Evolutionary conservation across 805 yeast species (phyloP), one percentile per base, ranked within the genome.

Genomic region (Candida parachauliodes): DNA sequence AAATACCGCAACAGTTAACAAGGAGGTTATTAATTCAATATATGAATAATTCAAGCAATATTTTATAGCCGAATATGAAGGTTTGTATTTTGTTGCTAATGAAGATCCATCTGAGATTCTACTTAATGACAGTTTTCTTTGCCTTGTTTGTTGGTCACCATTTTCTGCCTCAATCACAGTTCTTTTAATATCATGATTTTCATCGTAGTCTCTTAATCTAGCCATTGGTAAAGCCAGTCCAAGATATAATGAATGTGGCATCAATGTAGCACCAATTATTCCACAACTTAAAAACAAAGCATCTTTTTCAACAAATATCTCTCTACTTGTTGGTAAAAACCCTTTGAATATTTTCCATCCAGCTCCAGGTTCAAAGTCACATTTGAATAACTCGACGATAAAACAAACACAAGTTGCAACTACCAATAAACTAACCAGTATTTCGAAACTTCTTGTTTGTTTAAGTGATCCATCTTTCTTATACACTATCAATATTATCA

Each of bases 341-440:
- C 95, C 95, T 46, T 64, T 59, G 34, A 76, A 57, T 3, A 88
- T 72, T 4, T 68, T 75, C 30, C 62, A 54, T 14, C 76, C 66
- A 28, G 79, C 62, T 2, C 76, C 77, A 4, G 80, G 74, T 4
- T 68, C 63, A 37, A 81, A 77, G 27, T 53, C 59, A 49, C 64
- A 65, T 50, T 76, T 76, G 50, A 72, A 72, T 20, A 88, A 62
- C 48, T 88, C 87, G 25, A 85, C 45, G 4, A 81, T 70, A 54
- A 88, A 88, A 52, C 97, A 88, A 3, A 70, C 52, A 37, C 86
- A 87, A 0, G 95, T 88, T 1, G 81, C 74, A 4, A 76, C 62
- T 3, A 88, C 97, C 23, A 88, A 66, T 0, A 70, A 39, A 1
- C 87, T 67, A 7, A 88, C 95, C 53, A 87, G 74, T 26, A 77